Conservation (phyloP, 1,284 basidiomycete genomes). For the Moesziomyces parantarcticus region DNA sequence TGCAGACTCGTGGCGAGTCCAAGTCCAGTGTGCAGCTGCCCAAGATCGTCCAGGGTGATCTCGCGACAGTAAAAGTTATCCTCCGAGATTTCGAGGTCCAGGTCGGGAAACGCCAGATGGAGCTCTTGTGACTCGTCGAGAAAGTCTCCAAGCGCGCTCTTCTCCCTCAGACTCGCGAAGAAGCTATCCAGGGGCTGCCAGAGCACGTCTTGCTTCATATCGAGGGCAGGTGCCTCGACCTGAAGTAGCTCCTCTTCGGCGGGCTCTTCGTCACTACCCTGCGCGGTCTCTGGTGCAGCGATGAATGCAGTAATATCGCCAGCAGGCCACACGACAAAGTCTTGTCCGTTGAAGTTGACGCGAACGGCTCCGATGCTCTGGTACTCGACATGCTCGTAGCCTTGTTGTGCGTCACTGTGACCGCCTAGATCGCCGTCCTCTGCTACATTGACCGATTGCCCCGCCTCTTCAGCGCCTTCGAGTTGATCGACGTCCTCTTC, state of each 20-base stretch:
- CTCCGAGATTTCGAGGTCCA: conserved; percentile 57
- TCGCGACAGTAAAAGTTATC: conserved; percentile 64
- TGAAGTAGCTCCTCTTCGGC: conserved; percentile 18
- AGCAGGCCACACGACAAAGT: conserved; percentile 58
- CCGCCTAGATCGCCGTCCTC: not conserved
- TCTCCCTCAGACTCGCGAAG: conserved; percentile 56
- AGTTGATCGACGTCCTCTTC: too few species aligned
- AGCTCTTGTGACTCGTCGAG: conserved; percentile 62
- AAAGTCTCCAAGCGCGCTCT: conserved; percentile 64
- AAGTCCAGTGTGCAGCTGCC: conserved; percentile 55
- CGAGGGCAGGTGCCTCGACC: conserved; percentile 54
- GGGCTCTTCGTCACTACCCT: not conserved
- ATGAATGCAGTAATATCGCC: conserved; percentile 34
- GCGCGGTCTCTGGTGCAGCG: not conserved
- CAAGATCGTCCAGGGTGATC: conserved; percentile 59
- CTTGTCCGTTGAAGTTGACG: conserved; percentile 61
- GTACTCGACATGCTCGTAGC: conserved; percentile 12
- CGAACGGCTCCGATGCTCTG: conserved; percentile 32
- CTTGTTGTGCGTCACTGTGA: conserved; percentile 7
- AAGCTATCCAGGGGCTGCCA: conserved; percentile 59
- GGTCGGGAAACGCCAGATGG: conserved; percentile 52
- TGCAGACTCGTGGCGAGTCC: conserved; percentile 56
- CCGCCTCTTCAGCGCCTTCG: too few species aligned
- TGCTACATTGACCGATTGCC: too few species aligned
- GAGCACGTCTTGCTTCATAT: conserved; percentile 44